Evolutionary conservation across 2,329 filamentous ascomycete genomes (phyloP), one percentile per base, ranked within the genome.

Genomic region (Diaporthe destruens): DNA sequence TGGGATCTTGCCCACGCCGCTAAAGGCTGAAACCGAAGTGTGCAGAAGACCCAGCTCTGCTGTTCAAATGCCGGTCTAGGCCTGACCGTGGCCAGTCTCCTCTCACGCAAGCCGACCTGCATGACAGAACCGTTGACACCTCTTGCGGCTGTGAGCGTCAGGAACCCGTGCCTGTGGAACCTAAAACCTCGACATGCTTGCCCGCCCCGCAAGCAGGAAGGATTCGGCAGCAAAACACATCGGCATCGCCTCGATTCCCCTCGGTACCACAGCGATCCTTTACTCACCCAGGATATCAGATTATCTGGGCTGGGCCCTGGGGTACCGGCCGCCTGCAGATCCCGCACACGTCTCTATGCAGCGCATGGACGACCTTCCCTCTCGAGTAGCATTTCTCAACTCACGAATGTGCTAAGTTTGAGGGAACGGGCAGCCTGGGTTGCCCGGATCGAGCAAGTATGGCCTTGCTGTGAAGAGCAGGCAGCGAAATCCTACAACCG

Each of bases 51-150:
- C 20, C 47, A 18, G 59, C n/a, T 9, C 61, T 39, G n/a, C 44
- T 36, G 20, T 25, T 29, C 47, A 66, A 66, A 66, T 66, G 61
- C 61, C 61, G 61, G 61, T 29, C 61, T 25, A 39, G 61, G 32
- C 61, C 61, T 39, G 32, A 20, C 29, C 14, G 39, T 51, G 32
- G 9, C 3, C 32, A 47, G 3, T 39, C 32, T 25, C 25, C 23
- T 39, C 47, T 39, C 47, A 8, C 23, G 47, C 61, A 53, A 49
- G 44, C 47, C 6, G 44, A 32, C 20, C 16, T 29, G 39, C 25
- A 39, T 25, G 42, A 20, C 32, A 66, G n/a, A 53, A 34, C 47
- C 47, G 34, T 32, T 14, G 47, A 36, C 32, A 39, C 20, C 11
- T 39, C 32, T 53, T 66, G 61, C 32, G 53, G 47, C n/a, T 66